A percentile compares a stretch with the other conserved stretches of the same genome.
phyloP scores from a whole-genome alignment of 2,329 filamentous ascomycete species.

The Exophiala viscosa region DNA sequence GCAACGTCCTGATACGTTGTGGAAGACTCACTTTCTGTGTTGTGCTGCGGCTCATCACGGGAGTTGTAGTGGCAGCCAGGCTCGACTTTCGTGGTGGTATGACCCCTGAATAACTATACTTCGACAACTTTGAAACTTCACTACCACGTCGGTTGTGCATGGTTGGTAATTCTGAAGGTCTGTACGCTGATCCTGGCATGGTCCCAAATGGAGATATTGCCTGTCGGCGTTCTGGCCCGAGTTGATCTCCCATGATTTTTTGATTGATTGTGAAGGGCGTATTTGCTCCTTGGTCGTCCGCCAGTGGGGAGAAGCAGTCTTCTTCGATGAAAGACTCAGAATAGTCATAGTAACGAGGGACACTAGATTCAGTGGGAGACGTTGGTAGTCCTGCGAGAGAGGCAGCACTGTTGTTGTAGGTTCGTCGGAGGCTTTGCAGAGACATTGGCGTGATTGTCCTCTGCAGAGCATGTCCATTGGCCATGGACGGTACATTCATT shows the following conservation, averaged over 20 bases:
- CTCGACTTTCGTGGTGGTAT: conserved; percentile 22
- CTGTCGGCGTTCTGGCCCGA: conserved; percentile 14
- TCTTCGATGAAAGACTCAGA: conserved; percentile 28
- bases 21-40: conserved; percentile 7
- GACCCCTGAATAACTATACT: conserved; percentile 15
- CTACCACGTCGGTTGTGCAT: conserved; percentile 23
- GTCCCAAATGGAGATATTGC: conserved; percentile 29
- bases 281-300: conserved; percentile 4
- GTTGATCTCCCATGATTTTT: conserved; percentile 14
- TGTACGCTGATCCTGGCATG: conserved; percentile 24
- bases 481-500: not conserved
- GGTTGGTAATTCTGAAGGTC: conserved; percentile 24
- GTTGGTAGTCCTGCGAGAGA: conserved; percentile 17
- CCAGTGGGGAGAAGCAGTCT: conserved; percentile 15
- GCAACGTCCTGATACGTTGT: not conserved
- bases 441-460: conserved; percentile 23
- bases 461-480: conserved; percentile 3
- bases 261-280: conserved; percentile 19
- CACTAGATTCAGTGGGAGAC: conserved; percentile 26
- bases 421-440: conserved; percentile 17
- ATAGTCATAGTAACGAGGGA: conserved; percentile 29
- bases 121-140: conserved; percentile 24
- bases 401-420: conserved; percentile 14
- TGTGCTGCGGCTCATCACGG: conserved; percentile 3
- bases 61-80: conserved; percentile 15